Percentiles rank a stretch among this genome's conserved stretches.
Evolutionary conservation across 495 filamentous ascomycete species (phyloP).

Genomic region (Darksidea phi): DNA sequence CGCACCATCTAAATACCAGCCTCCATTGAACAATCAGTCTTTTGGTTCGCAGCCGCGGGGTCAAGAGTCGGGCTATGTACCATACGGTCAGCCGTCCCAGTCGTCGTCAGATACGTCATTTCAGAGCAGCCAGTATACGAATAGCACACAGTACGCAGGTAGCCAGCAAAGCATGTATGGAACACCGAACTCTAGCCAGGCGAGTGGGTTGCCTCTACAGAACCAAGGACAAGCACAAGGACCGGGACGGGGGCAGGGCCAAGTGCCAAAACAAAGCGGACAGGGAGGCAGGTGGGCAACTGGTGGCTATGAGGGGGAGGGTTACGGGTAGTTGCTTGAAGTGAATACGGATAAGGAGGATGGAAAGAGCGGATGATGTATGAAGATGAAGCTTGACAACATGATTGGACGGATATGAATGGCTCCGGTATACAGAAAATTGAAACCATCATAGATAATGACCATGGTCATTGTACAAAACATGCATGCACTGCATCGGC

Average conservation of each 20-base stretch:
- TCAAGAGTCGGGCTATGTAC: background rate
- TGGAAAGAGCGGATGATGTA: too few species aligned
- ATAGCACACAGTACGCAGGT: slow-evolving; percentile 5
- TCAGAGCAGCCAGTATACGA: background rate
- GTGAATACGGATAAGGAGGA: too few species aligned
- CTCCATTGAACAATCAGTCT: background rate
- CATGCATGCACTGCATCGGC: too few species aligned
- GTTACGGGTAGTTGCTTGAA: background rate
- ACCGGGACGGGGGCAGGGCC: background rate
- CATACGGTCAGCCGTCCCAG: background rate
- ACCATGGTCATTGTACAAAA: too few species aligned
- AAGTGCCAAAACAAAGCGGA: background rate
- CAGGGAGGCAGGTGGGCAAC: background rate
- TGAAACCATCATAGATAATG: too few species aligned
- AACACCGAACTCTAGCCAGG: background rate
- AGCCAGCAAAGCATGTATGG: background rate
- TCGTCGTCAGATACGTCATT: background rate
- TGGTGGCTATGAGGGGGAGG: slow-evolving; percentile 2
- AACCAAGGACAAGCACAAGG: background rate
- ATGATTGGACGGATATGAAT: too few species aligned
- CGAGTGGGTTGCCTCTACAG: background rate
- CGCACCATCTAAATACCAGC: background rate
- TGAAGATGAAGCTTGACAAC: too few species aligned
- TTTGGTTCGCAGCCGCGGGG: background rate
- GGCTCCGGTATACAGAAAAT: too few species aligned